Base-by-base conservation (phyloP, 306 rosid species). In the Citrullus amarus region DNA sequence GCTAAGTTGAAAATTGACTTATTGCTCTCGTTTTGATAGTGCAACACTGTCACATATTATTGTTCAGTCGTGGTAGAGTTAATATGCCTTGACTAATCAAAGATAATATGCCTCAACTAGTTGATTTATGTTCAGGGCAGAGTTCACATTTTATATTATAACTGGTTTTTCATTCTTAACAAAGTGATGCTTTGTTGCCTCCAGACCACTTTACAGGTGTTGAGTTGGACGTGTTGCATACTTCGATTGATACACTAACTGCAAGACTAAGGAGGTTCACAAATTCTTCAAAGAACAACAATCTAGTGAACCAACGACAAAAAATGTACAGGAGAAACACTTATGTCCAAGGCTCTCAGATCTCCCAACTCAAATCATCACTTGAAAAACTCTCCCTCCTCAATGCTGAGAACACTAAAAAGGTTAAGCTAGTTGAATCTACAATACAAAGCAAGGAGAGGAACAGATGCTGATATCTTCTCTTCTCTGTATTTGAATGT, bases 141-240 rank as follows among this genome's bases (percentile, higher is more conserved):
- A 71, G 61, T 53, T 74, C 18, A 51, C 36, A 53, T 53, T 74
- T 54, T 30, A 74, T 34, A 74, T 32, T 12, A 74, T 56, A 18
- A 50, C 13, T 51, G 28, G 59, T 73, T 48, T 71, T 70, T 71
- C 14, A 28, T 9, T 70, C 25, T 71, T 25, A 48, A 74, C 78
- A 5, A 74, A 17, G 43, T 74, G 48, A 74, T 74, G 5, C 44
- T 81, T 65, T 71, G 16, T 79, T 77, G 80, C 71, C 71, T 32
- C 79, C 90, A 92, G 99, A 88, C 71, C 88, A 85, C 76, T 89
- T 85, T 82, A 80, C 81, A 58, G 91, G 84, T 82, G 97, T 90
- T 66, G 99, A 96, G 84, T 84, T 92, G 86, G 91, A 81, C 63
- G 96, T 93, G 22, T 83, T 96, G 89, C 90, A 62, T 83, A 88